Evolutionary conservation across 2,329 filamentous ascomycete genomes (phyloP), one percentile per base, ranked within the genome.

Genomic region (Aspergillus pseudoglaucus): DNA sequence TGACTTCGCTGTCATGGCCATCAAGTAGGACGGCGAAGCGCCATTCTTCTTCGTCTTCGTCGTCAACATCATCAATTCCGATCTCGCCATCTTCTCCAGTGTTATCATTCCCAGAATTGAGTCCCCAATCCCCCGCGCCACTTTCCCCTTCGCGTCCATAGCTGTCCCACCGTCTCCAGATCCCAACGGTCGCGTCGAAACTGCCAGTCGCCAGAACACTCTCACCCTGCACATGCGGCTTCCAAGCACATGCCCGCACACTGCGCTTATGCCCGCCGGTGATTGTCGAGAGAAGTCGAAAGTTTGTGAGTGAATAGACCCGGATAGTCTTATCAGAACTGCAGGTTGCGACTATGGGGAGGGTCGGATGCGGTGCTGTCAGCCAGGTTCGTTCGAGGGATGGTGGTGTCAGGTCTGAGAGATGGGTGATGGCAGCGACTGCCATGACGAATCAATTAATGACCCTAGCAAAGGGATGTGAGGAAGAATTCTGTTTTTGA

Each of bases 1-100:
- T 98, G 69, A 98, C 87, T 70, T 98, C 93, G 20, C 87, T 89
- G 62, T 97, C 93, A 66, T 97, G 93, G 0, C 93, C 93, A 61
- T 97, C 93, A 1, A 98, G 78, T 1, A 97, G 86, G 6, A 96
- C 84, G 0, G 87, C 87, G 61, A 96, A 94, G 45, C 90, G 85
- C 88, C 93, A 98, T 52, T 95, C 90, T 45, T 90, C 86, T 0
- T 85, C 81, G 3, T 82, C 83, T 4, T 81, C 79, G 10, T 77
- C 75, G 2, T 75, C 74, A 10, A 71, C 70, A 50, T 63, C 44
- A 76, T 73, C 67, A 51, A 79, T 74, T 4, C 58, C 59, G n/a
- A 54, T 53, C 3, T 52, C 58, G 3, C 50, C 53, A 10, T 52
- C 49, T 10, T 37, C 53, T 22, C 47, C 35, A 8, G 47, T 52